Conservation (phyloP, 192 early-diverging fungal genomes). For the Coemansia sp. region DNA sequence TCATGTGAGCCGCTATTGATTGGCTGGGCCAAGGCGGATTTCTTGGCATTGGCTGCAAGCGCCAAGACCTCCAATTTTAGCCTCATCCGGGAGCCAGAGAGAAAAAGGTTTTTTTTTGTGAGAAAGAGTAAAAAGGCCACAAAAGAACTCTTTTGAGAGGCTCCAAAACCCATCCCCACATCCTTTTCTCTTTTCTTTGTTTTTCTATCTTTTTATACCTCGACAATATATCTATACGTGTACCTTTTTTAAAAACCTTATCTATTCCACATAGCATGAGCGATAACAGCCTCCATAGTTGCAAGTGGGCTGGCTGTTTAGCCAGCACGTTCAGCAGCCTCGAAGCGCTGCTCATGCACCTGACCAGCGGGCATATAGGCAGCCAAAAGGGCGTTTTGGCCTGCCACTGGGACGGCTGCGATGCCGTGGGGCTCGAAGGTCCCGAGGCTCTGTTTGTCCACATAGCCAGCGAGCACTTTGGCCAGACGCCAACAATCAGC, state of each 20-base stretch:
- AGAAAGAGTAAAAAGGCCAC: constrained; percentile 1
- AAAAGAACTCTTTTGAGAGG: not conserved
- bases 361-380: constrained; percentile 77
- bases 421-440: not conserved
- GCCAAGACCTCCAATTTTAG: constrained; percentile 4
- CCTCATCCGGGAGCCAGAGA: not conserved
- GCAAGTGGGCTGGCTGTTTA: constrained; percentile 34
- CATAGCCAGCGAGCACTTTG: constrained; percentile 21
- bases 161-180: not conserved
- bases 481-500: not conserved
- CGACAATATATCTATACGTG: not conserved
- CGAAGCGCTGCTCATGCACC: constrained; percentile 78
- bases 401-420: constrained; percentile 15
- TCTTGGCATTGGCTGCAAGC: constrained; percentile 1
- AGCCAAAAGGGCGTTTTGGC: not conserved
- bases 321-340: constrained; percentile 62
- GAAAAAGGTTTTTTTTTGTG: not conserved
- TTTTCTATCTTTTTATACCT: not conserved
- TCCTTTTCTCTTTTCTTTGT: not conserved
- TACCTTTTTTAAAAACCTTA: not conserved
- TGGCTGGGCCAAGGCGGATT: constrained; percentile 4
- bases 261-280: constrained; percentile 8
- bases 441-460: constrained; percentile 18
- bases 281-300: constrained; percentile 21
- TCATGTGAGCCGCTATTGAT: not conserved